phyloP scores from a whole-genome alignment of 2,329 filamentous ascomycete genomes.

The Eutypa lata region DNA sequence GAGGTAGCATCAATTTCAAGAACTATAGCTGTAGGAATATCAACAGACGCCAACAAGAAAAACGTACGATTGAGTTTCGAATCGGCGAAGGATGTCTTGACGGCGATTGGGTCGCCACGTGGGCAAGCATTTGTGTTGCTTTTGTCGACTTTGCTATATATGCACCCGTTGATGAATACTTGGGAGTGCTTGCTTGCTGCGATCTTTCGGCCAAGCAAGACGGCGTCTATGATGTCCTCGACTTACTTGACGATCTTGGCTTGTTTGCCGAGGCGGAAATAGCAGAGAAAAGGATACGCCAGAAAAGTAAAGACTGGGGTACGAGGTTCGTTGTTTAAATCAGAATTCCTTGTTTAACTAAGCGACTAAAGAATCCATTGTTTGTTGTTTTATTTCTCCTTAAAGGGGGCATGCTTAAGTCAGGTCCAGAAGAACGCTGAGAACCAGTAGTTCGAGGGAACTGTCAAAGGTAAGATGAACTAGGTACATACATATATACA shows the following conservation, averaged over 20 bases:
- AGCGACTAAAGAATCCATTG: too few relatives aligned
- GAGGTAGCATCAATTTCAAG: not conserved
- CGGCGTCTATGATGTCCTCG: constrained; percentile 6
- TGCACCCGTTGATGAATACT: not conserved
- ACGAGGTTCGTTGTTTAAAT: not conserved
- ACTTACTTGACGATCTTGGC: constrained; percentile 6
- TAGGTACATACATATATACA: too few relatives aligned
- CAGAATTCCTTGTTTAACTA: too few relatives aligned
- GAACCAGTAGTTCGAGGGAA: too few relatives aligned
- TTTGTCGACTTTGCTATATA: constrained; percentile 8
- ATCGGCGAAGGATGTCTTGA: constrained; percentile 3
- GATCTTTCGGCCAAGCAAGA: not conserved
- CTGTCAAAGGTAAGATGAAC: too few relatives aligned
- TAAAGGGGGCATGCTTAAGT: too few relatives aligned
- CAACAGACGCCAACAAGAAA: not conserved
- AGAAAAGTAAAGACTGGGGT: constrained; percentile 1
- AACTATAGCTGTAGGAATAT: not conserved
- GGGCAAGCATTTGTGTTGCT: constrained; percentile 11
- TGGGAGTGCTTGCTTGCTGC: constrained; percentile 1
- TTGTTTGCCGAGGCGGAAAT: constrained; percentile 5
- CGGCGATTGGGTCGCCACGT: constrained; percentile 5
- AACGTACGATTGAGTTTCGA: constrained; percentile 9
- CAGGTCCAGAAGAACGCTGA: too few relatives aligned
- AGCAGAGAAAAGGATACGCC: constrained; percentile 1
- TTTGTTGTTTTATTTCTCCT: too few relatives aligned